Conservation (phyloP, 169 alveolate genomes). For the Babesia bovis region DNA sequence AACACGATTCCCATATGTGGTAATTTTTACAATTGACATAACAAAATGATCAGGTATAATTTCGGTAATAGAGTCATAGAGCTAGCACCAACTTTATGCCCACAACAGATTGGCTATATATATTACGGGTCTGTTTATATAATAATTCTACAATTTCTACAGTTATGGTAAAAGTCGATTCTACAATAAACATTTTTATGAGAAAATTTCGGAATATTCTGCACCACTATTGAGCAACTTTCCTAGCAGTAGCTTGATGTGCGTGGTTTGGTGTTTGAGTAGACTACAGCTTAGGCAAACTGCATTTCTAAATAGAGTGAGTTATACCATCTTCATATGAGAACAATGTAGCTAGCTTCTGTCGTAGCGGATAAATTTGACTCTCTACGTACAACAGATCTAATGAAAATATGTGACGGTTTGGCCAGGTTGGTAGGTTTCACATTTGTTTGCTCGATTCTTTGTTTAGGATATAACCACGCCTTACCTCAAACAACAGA, state of each 20-base stretch:
- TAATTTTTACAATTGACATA: conserved; percentile 7
- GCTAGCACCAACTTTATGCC: conserved; percentile 70
- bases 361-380: conserved; percentile 61
- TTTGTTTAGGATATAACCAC: conserved; percentile 53
- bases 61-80: conserved; percentile 70
- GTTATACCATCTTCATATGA: background rate
- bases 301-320: conserved; percentile 45
- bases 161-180: conserved; percentile 81
- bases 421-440: conserved; percentile 62
- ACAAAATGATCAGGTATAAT: conserved; percentile 48
- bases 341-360: conserved; percentile 42
- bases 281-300: conserved; percentile 65
- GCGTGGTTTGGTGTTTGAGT: conserved; percentile 80
- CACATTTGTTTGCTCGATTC: background rate
- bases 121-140: conserved; percentile 74
- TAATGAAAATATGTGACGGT: conserved; percentile 71
- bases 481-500: conserved; percentile 48
- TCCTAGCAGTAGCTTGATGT: conserved; percentile 81
- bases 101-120: conserved; percentile 82
- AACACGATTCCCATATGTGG: conserved; percentile 80
- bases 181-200: conserved; percentile 66
- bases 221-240: conserved; percentile 63
- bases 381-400: conserved; percentile 70
- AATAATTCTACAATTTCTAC: background rate
- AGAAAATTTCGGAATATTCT: conserved; percentile 55